Conservation (phyloP, 345 rosid species). For the Camelina laxa region DNA sequence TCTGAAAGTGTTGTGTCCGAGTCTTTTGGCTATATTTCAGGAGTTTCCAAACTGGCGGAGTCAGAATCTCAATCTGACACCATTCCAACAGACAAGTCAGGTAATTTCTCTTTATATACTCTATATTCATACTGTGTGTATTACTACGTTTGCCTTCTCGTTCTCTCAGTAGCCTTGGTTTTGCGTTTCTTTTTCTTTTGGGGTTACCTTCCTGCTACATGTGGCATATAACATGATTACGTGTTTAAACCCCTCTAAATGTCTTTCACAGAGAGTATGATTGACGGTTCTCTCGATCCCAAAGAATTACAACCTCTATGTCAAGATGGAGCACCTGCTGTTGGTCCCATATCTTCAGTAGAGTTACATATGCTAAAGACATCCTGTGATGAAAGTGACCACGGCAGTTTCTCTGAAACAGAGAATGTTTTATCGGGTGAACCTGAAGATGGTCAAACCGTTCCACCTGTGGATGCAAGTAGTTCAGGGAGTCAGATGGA, state of each 20-base stretch:
- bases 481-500: slow-evolving; percentile 42
- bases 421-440: slow-evolving; percentile 37
- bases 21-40: slow-evolving; percentile 34
- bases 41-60: slow-evolving; percentile 42
- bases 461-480: slow-evolving; percentile 39
- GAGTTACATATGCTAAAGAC: slow-evolving; percentile 37
- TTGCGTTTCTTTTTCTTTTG: background rate
- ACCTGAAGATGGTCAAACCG: slow-evolving; percentile 44
- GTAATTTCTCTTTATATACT: slow-evolving; percentile 44
- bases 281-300: slow-evolving; percentile 33
- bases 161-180: slow-evolving; percentile 1
- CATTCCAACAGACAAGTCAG: slow-evolving; percentile 44
- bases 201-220: slow-evolving; percentile 24
- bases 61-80: slow-evolving; percentile 46
- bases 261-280: slow-evolving; percentile 31
- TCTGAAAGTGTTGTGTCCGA: slow-evolving; percentile 42
- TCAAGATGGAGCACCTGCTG: slow-evolving; percentile 35
- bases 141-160: background rate
- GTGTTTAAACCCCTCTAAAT: slow-evolving; percentile 2
- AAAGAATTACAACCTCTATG: slow-evolving; percentile 31
- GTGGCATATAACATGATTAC: slow-evolving; percentile 26
- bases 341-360: slow-evolving; percentile 31
- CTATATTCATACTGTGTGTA: slow-evolving; percentile 1
- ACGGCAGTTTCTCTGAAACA: slow-evolving; percentile 34
- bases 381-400: slow-evolving; percentile 43